Base-by-base conservation (phyloP, 2,329 filamentous ascomycete genomes). In the Fusarium sterilihyphosum region DNA sequence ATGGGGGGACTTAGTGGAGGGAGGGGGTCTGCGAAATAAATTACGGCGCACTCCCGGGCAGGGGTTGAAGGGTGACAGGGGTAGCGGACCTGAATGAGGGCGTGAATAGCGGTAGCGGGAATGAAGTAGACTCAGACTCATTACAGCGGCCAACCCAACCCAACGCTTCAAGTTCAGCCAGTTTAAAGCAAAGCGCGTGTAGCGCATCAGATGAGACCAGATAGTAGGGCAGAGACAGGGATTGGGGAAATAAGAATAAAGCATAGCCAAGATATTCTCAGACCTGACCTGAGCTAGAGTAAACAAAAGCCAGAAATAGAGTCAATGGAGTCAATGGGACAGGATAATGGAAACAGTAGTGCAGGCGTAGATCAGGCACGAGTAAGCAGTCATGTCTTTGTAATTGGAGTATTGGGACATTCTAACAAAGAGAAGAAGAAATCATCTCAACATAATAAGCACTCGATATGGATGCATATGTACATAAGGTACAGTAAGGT, bases 271-370 rank as follows among this genome's bases (percentile, higher is more conserved):
- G 65, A 69, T 59, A 62, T 47, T 63, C 57, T 66, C 60, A 41
- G 71, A 50, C 71, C 63, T 63, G 44, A 58, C 31, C 61, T 41
- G 59, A 68, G 24, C 57, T 46, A 60, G 47, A 61, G 58, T 44
- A 54, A 59, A 44, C 43, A 40, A 58, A 50, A 66, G 73, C 73
- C 73, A 67, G 69, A 75, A 75, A 75, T 75, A 75, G 73, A 75
- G 66, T 70, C 31, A 59, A 60, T 47, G 54, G 29, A 75, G 66
- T 70, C 31, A 59, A 60, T 47, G 54, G 29, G 40, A 54, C 43
- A 26, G 57, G 50, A 58, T 66, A 46, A 67, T 67, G 54, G 61
- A 71, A 71, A 71, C 64, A 61, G 53, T 70, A 63, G 67, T 67
- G 71, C 53, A 69, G 49, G 65, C n/a, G 49, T 50, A 64, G 37